These are phyloP conservation scores for Mrakiaceae sp. DNA, from an alignment of 1,284 basidiomycete genomes.

Conservation along the genomic window DNA sequence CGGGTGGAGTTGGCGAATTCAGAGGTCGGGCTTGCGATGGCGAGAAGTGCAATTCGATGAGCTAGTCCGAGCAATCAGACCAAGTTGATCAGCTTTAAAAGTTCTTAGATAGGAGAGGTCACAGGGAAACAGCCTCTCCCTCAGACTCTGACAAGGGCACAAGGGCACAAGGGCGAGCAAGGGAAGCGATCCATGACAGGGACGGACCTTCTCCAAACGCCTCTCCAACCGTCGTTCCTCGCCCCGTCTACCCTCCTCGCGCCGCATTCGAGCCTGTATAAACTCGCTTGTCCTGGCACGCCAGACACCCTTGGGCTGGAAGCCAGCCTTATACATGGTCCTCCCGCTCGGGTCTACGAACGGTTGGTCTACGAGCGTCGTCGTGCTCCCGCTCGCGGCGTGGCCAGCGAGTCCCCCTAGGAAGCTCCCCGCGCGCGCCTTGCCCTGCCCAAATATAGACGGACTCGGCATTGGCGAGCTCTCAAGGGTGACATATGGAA, in stretches of 20 bases:
- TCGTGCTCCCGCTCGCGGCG: no score
- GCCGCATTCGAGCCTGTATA: constrained; percentile 44
- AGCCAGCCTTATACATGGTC: constrained; percentile 54
- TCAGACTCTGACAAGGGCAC: no score
- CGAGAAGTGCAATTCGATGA: constrained; percentile 72
- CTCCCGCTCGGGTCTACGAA: no score
- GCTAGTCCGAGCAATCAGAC: constrained; percentile 22
- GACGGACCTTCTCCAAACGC: constrained; percentile 57
- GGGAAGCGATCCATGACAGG: not conserved
- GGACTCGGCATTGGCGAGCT: no score
- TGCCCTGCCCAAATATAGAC: no score
- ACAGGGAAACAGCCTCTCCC: no score
- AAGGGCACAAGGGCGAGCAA: no score
- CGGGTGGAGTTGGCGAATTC: constrained; percentile 3
- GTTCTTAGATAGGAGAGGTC: no score
- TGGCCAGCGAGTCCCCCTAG: no score
- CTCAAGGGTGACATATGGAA: no score
- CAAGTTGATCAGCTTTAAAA: not conserved
- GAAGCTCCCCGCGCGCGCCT: no score
- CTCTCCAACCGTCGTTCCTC: constrained; percentile 70
- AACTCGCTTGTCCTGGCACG: constrained; percentile 67
- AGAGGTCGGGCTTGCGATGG: constrained; percentile 21
- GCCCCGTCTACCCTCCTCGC: constrained; percentile 51
- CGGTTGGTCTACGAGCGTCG: no score
- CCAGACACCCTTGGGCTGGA: constrained; percentile 65